Evolutionary conservation across 495 filamentous ascomycete genomes (phyloP), one percentile per base, ranked within the genome.

Genomic region (Penicillium manginii): DNA sequence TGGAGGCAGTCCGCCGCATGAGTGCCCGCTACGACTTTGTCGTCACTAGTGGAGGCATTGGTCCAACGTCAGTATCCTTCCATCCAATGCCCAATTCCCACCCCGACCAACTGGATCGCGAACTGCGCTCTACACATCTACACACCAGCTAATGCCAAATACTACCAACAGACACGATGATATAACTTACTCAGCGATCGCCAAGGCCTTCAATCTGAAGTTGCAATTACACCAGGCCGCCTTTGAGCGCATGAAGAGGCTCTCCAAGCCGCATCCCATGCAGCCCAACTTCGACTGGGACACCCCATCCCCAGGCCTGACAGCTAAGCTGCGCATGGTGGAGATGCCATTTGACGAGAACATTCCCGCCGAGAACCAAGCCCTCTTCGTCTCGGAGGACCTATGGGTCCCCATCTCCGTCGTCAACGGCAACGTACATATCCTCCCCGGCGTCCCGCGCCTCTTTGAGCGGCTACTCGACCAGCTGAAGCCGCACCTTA

Each of bases 131-230:
- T 29, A 4, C 26, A 8, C 26, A 29, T 4, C 26, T 29, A 29
- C 26, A 29, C 26, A 29, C 26, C 26, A 29, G 2, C 26, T 29
- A 29, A 29, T 29, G 6, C 26, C 26, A 8, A 29, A 29, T 29
- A 8, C 26, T 29, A 1, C 26, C 26, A 29, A 29, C 64, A 94
- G 89, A 54, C 94, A 98, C 76, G 94, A 98, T 67, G 94, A 98
- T 67, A 98, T 98, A 61, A 98, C 94, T 37, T 98, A 98, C 80
- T 76, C 86, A 65, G 93, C 93, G 21, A 93, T 98, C 65, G 94
- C 91, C 40, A 91, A 91, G 61, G 94, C 92, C 21, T 98, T 97
- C 71, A 70, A 74, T 37, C 80, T 97, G 2, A 83, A 87, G 11
- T 80, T 98, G 0, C 79, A 84, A 55, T 79, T 96, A 15, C 91